A percentile compares a stretch with the other conserved stretches of the same genome.
phyloP scores from a whole-genome alignment of 2,329 filamentous ascomycete species.

The Exophiala calicioides region DNA sequence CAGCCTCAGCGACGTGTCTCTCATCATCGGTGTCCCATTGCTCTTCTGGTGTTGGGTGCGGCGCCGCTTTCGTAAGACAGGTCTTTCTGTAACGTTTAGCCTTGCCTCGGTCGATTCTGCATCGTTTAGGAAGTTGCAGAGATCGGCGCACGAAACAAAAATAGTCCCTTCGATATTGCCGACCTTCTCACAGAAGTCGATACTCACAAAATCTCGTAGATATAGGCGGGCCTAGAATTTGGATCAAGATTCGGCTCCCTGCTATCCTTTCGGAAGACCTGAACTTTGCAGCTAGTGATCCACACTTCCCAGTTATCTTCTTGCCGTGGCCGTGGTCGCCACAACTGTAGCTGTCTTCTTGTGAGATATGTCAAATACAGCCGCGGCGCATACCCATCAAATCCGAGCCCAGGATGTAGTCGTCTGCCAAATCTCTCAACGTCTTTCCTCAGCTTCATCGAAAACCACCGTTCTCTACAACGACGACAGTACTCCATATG shows the following conservation, averaged over 20 bases:
- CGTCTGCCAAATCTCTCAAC: not conserved
- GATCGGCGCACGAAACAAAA: slow-evolving; percentile 1
- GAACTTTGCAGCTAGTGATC: not conserved
- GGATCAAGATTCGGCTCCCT: slow-evolving; percentile 2
- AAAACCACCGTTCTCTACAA: not conserved
- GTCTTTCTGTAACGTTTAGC: not conserved
- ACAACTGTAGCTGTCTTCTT: not conserved
- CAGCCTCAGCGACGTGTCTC: not conserved
- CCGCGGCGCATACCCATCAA: not conserved
- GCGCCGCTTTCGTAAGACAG: not conserved
- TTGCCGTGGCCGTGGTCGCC: not conserved
- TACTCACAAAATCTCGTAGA: not conserved
- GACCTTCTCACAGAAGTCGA: not conserved
- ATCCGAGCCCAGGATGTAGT: not conserved
- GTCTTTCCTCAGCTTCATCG: no score
- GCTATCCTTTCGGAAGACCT: slow-evolving; percentile 1
- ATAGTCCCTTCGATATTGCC: not conserved
- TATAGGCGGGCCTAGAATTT: not conserved
- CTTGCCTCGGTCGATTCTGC: not conserved
- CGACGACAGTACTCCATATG: not conserved
- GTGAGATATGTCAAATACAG: not conserved
- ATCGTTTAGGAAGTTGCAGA: slow-evolving; percentile 2
- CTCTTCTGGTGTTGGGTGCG: not conserved
- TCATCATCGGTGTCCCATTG: not conserved
- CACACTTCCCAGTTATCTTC: not conserved